Evolutionary conservation across 164 flowering plant species (phyloP), one percentile per base, ranked within the genome.

Genomic region (Aristolochia californica): DNA sequence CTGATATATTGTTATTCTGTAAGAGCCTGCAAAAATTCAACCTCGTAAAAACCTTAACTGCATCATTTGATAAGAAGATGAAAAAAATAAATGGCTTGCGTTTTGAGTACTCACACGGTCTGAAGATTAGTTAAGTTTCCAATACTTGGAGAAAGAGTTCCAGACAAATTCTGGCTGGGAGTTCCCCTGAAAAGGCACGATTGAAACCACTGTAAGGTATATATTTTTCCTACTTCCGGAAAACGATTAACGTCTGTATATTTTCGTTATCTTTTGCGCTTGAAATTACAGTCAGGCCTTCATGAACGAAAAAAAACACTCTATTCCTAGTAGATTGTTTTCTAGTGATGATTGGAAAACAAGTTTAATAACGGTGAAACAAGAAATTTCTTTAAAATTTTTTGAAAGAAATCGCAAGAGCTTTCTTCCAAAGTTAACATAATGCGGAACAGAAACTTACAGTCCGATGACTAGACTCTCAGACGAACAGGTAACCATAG

Each of bases 111-210:
- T 87, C 67, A 94, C 99, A 94, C 61, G 49, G 27, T 67, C 70
- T 83, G 87, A n/a, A 94, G 87, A 74, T 87, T 82, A 54, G 97
- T 94, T 72, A 94, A 75, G 77, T 90, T 90, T 24, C 87, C 88
- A 15, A 94, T 79, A 61, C 91, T 87, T 49, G 86, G 82, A 28
- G 96, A 80, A 24, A 94, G 80, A 17, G 66, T 72, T 5, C 99
- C 99, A 34, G 95, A 80, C 54, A 94, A 76, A 48, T 71, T 74
- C 69, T 90, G 97, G 75, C 97, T 87, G 55, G 96, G 96, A 67
- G 75, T 71, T 65, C 82, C 93, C 60, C 99, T 94, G 83, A 68
- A 74, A n/a, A 27, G 28, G 69, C 62, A 47, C 4, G 50, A 17
- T 20, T 20, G 10, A 34, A 34, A 34, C 40, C 40, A 34, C 40